A percentile compares a stretch with the other conserved stretches of the same genome.
Conservation (phyloP, 106 monocot species). For the Ottelia alismoides region DNA sequence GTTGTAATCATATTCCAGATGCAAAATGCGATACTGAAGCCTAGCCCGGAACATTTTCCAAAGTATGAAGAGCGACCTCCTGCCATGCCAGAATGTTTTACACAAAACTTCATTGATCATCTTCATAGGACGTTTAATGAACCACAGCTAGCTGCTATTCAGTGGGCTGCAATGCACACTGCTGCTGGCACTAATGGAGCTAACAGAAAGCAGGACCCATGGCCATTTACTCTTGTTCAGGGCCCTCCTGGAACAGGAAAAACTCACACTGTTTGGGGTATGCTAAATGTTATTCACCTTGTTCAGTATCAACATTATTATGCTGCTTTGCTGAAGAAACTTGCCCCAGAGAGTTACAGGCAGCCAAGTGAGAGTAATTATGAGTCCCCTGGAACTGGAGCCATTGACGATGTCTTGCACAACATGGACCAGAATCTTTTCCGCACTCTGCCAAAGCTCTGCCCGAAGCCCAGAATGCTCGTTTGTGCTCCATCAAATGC, state of each 20-base stretch:
- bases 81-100: conserved; percentile 92
- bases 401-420: conserved; percentile 92
- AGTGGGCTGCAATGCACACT: conserved; percentile 98
- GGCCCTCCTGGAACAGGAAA: conserved; percentile 98
- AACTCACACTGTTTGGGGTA: conserved; percentile 98
- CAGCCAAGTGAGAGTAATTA: conserved; percentile 33
- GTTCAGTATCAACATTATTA: conserved; percentile 99
- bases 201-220: conserved; percentile 64
- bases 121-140: conserved; percentile 74
- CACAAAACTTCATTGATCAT: conserved; percentile 77
- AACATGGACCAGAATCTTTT: conserved; percentile 93
- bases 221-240: conserved; percentile 98
- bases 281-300: conserved; percentile 98
- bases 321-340: conserved; percentile 86
- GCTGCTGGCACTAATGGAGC: conserved; percentile 59
- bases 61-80: conserved; percentile 89
- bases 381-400: conserved; percentile 38
- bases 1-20: too few species aligned
- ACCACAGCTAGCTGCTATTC: conserved; percentile 85
- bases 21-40: conserved; percentile 93
- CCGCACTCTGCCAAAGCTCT: conserved; percentile 88
- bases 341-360: conserved; percentile 95
- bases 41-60: conserved; percentile 87
- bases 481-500: conserved; percentile 99
- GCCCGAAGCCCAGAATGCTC: conserved; percentile 96